These are phyloP conservation scores for Edaphochlamys debaryana DNA, from an alignment of 139 green algal species.

Conservation along the genomic window DNA sequence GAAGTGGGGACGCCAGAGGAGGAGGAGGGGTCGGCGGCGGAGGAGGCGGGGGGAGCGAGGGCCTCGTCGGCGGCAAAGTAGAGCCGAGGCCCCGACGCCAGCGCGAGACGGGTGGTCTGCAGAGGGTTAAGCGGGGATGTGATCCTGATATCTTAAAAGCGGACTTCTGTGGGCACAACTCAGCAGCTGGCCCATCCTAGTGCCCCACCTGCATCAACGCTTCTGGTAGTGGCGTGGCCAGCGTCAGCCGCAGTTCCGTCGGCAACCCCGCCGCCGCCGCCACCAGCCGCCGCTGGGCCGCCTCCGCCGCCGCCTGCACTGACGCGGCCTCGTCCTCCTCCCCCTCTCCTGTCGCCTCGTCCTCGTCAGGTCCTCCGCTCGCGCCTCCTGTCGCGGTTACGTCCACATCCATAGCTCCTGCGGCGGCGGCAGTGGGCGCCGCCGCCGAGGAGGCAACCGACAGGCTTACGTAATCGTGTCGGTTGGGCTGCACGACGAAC, in stretches of 20 bases:
- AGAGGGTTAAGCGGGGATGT: constrained; percentile 14
- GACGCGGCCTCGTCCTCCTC: constrained; percentile 1
- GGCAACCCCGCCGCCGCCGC: constrained; percentile 11
- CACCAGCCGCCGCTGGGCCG: constrained; percentile 43
- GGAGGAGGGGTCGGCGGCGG: too few relatives aligned
- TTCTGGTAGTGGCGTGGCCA: constrained; percentile 42
- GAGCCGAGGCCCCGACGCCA: not conserved
- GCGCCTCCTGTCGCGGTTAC: not conserved
- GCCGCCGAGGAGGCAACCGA: not conserved
- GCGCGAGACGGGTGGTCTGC: not conserved
- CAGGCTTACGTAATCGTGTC: constrained; percentile 52
- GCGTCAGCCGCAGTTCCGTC: constrained; percentile 23
- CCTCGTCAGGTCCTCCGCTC: not conserved
- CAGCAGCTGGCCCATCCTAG: too few relatives aligned
- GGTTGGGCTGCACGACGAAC: constrained; percentile 57
- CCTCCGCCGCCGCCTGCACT: constrained; percentile 34
- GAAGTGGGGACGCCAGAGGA: too few relatives aligned
- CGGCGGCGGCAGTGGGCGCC: not conserved
- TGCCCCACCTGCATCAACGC: constrained; percentile 33
- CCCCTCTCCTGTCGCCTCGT: not conserved
- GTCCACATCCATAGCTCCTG: not conserved
- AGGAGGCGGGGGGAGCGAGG: not conserved
- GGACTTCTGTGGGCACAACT: too few relatives aligned
- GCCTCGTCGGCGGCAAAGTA: constrained; percentile 5
- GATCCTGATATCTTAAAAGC: too few relatives aligned